phyloP scores from a whole-genome alignment of 2,329 filamentous ascomycete species.

The Coleophoma crateriformis region DNA sequence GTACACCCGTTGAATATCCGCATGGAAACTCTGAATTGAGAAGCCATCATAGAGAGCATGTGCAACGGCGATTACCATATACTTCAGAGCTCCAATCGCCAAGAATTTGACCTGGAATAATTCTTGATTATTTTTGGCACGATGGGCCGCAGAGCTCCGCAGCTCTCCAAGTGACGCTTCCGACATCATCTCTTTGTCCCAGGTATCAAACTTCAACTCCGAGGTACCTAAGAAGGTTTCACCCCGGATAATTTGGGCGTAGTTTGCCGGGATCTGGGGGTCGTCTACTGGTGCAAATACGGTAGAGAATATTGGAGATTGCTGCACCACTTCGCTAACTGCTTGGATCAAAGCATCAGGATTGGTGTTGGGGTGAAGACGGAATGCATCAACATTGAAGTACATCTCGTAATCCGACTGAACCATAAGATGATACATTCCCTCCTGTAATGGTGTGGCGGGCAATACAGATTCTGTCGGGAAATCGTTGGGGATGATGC shows the following conservation, averaged over 20 bases:
- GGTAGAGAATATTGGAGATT: conserved; percentile 70
- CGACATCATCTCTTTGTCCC: conserved; percentile 4
- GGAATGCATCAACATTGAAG: conserved; percentile 78
- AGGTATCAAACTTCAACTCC: not conserved
- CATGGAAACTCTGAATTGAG: conserved; percentile 71
- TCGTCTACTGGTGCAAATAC: conserved; percentile 63
- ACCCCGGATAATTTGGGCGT: conserved; percentile 47
- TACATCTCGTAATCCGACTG: conserved; percentile 70
- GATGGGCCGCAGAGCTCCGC: conserved; percentile 30
- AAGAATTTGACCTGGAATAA: conserved; percentile 46
- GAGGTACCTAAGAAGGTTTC: not conserved
- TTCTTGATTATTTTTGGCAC: conserved; percentile 29
- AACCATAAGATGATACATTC: conserved; percentile 78
- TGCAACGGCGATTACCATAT: conserved; percentile 64
- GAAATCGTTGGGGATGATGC: conserved; percentile 33
- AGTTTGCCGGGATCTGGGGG: conserved; percentile 46
- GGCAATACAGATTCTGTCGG: conserved; percentile 57
- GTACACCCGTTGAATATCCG: conserved; percentile 65
- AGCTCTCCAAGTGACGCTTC: conserved; percentile 32
- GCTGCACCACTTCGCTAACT: conserved; percentile 53
- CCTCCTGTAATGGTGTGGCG: conserved; percentile 78
- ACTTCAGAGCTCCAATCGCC: conserved; percentile 26
- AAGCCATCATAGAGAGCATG: conserved; percentile 90
- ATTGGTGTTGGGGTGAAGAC: conserved; percentile 50
- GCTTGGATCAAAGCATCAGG: conserved; percentile 50